phyloP scores from a whole-genome alignment of 2,329 filamentous ascomycete species.

The Pseudopyricularia cyperi region DNA sequence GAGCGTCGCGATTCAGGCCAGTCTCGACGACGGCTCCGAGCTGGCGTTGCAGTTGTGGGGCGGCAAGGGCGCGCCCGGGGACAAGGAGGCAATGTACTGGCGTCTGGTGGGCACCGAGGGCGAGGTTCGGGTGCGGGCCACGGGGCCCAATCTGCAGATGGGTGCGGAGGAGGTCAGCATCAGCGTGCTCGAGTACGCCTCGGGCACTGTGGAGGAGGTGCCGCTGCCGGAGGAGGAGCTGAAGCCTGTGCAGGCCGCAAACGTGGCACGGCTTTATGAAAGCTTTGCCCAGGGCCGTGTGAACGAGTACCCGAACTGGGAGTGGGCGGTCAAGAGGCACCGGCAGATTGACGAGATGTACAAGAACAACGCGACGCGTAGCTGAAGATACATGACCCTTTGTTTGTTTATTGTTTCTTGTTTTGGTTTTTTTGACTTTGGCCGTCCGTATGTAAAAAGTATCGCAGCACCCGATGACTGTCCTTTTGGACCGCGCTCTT shows the following conservation, averaged over 20 bases:
- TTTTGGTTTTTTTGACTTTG: too few species aligned
- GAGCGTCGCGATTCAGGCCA: constrained; percentile 15
- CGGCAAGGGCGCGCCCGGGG: constrained; percentile 34
- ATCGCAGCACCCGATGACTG: too few species aligned
- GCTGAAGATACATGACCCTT: too few species aligned
- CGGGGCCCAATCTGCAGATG: constrained; percentile 12
- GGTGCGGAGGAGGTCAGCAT: constrained; percentile 23
- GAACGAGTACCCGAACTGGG: background rate
- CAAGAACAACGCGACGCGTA: background rate
- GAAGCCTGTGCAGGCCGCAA: constrained; percentile 24
- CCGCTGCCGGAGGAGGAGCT: constrained; percentile 30
- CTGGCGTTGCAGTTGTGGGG: constrained; percentile 30
- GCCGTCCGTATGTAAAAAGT: too few species aligned
- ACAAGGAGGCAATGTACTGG: constrained; percentile 31
- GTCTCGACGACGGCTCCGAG: constrained; percentile 14
- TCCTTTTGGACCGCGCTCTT: too few species aligned
- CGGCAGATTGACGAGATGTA: background rate
- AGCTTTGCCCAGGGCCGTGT: constrained; percentile 23
- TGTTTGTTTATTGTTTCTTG: too few species aligned
- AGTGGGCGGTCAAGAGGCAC: background rate
- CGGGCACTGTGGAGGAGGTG: constrained; percentile 27
- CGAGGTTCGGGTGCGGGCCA: constrained; percentile 27
- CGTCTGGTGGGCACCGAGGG: constrained; percentile 37
- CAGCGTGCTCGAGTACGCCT: constrained; percentile 36
- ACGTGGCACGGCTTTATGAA: constrained; percentile 44